Percentiles rank a stretch among this genome's conserved stretches.
Evolutionary conservation across 2,329 filamentous ascomycete species (phyloP).

Genomic region (Juglanconis sp.): DNA sequence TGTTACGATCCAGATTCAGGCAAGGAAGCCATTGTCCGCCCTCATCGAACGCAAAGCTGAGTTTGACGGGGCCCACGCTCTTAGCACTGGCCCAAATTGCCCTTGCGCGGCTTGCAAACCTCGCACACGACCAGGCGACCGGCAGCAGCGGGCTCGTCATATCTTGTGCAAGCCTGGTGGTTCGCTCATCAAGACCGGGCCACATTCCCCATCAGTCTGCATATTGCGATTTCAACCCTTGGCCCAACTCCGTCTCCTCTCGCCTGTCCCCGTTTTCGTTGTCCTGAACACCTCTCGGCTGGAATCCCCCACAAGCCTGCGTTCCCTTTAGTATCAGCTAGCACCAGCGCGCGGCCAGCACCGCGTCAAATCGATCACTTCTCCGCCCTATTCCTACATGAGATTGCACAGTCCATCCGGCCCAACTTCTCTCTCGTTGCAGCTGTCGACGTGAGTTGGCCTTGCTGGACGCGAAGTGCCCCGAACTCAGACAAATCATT

Average conservation of each 20-base stretch:
- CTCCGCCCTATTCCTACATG: slow-evolving; percentile 5
- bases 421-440: slow-evolving; percentile 7
- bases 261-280: neutral
- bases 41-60: neutral
- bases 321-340: neutral
- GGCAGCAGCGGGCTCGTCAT: neutral
- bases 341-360: neutral
- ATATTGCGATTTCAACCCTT: slow-evolving; percentile 3
- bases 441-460: slow-evolving; percentile 10
- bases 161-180: neutral
- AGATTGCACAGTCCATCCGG: slow-evolving; percentile 13
- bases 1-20: neutral
- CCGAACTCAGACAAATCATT: slow-evolving; percentile 10
- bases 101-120: neutral
- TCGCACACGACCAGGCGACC: neutral
- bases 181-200: neutral
- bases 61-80: neutral
- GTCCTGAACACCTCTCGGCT: slow-evolving; percentile 14
- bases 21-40: neutral
- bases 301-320: slow-evolving; percentile 1
- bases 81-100: neutral
- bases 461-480: slow-evolving; percentile 16
- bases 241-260: slow-evolving; percentile 1
- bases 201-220: slow-evolving; percentile 8
- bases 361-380: slow-evolving; percentile 12